Base-by-base conservation (phyloP, 2,329 filamentous ascomycete genomes). In the Huntiella bhutanensis region DNA sequence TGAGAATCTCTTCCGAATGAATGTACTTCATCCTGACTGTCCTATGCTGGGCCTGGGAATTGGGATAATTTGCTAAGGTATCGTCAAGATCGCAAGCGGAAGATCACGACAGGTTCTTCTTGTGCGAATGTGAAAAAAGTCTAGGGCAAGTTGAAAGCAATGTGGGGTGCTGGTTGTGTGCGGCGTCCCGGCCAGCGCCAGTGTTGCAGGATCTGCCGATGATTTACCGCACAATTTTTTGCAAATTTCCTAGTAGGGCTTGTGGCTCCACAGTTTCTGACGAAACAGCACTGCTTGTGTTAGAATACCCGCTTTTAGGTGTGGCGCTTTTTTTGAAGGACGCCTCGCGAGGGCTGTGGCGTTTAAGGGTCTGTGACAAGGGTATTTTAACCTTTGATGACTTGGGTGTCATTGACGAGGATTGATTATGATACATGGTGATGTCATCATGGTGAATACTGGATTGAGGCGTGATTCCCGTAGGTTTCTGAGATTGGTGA, bases 1-100 rank as follows among this genome's bases (percentile, higher is more conserved):
- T 77, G 72, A 98, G 76, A 71, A 77, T 75, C 80, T 98, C 88
- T 73, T 88, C 76, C 64, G 85, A 93, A 78, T 95, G 86, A 74
- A 98, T 94, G 84, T 95, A 96, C 77, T 83, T 92, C 91, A 96
- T 96, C 72, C 83, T 95, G 82, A 71, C 70, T 68, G 65, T 65
- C 60, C 62, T 64, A 62, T 60, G 63, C 65, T 63, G 60, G 59
- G 62, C 55, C 56, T 56, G 47, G 41, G 43, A 41, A 39, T 47
- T 46, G 49, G 42, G 43, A 45, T 49, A 48, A 40, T 48, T 46
- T 33, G 46, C 42, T 36, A 37, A 51, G 38, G 46, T 46, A 46
- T 49, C 45, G 46, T 51, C 46, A 49, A 51, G 43, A 39, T 51
- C 46, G 19, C 46, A 46, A 44, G 60, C 60, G 49, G 47, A 58